Base-by-base conservation (phyloP, 148 eudicot genomes). In the Cornus controversa region DNA sequence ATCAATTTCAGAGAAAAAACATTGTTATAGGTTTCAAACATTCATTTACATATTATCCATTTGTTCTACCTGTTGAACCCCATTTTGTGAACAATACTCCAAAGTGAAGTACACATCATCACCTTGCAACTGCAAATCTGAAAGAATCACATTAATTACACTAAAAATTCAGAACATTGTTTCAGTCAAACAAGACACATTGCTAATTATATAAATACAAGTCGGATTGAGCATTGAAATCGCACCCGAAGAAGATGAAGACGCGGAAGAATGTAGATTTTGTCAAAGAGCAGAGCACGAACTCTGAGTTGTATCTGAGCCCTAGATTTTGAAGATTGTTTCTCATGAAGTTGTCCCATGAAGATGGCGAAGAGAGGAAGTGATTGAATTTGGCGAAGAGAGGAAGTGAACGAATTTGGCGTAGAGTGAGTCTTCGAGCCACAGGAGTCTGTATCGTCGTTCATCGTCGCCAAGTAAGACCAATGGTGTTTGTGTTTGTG, bases 231-330 rank as follows among this genome's bases (percentile, higher is more conserved):
- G 94, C 47, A 79, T 87, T 4, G 93, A 76, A 50, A 87, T 28
- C 0, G 78, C 6, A 18, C 69, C 36, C 0, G 89, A 22, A 15
- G 80, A 60, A 10, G 76, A 28, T 26, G 81, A n/a, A n/a, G n/a
- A n/a, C n/a, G n/a, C n/a, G n/a, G n/a, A 60, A 4, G 24, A 4
- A 87, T 64, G 6, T 89, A 80, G 23, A 90, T 98, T 76, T 96
- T 96, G 28, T 96, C 99, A 77, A 93, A 96, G 82, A 96, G 92
- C 27, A 96, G 97, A 78, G 99, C 99, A 0, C 99, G 97, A 63
- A 77, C 97, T 73, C 98, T 87, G 67, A 96, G 94, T 73, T 88
- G 91, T 71, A 92, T 84, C 78, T 87, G 89, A 74, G 85, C 81
- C 86, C 78, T 89, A 65, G 93, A 79, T 72, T 76, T 87, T 29